phyloP scores from a whole-genome alignment of 805 yeast species.

The Zygotorulaspora danielsina region DNA sequence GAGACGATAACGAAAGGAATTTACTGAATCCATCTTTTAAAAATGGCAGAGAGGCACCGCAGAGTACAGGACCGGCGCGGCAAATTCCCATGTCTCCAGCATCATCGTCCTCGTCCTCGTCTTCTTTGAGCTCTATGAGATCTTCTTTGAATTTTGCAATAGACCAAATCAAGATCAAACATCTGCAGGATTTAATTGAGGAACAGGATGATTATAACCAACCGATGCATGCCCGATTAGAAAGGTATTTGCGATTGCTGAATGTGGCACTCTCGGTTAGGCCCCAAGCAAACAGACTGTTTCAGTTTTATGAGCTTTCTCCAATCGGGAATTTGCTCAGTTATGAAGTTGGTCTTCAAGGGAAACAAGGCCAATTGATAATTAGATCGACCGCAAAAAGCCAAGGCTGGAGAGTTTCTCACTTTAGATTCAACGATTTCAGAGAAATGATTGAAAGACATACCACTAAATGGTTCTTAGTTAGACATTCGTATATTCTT shows the following conservation, averaged over 20 bases:
- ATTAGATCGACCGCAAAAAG: slow-evolving; percentile 78
- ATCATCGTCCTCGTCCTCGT: slow-evolving; percentile 4
- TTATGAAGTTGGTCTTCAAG: slow-evolving; percentile 73
- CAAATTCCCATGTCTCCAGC: slow-evolving; percentile 2
- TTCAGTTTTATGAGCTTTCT: slow-evolving; percentile 86
- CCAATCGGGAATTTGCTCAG: slow-evolving; percentile 80
- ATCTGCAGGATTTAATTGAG: slow-evolving; percentile 28
- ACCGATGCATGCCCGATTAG: slow-evolving; percentile 42
- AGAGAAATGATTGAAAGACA: slow-evolving; percentile 87
- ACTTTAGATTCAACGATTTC: slow-evolving; percentile 71
- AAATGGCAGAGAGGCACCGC: not conserved
- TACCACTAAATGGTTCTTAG: slow-evolving; percentile 85
- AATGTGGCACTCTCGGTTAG: slow-evolving; percentile 56
- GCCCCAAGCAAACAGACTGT: slow-evolving; percentile 76
- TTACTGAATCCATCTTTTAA: slow-evolving; percentile 1
- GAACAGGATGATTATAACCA: slow-evolving; percentile 26
- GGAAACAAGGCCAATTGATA: slow-evolving; percentile 84
- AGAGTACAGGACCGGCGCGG: not conserved
- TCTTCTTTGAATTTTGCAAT: slow-evolving; percentile 19
- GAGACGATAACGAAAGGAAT: slow-evolving; percentile 17
- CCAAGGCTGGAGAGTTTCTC: slow-evolving; percentile 96
- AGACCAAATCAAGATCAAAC: slow-evolving; percentile 28
- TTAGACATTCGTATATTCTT: slow-evolving; percentile 78
- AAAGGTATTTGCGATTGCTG: slow-evolving; percentile 62
- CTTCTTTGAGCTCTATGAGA: slow-evolving; percentile 14